These are phyloP conservation scores for Cladophialophora carrionii DNA, from an alignment of 2,329 filamentous ascomycete species.

Conservation along the genomic window DNA sequence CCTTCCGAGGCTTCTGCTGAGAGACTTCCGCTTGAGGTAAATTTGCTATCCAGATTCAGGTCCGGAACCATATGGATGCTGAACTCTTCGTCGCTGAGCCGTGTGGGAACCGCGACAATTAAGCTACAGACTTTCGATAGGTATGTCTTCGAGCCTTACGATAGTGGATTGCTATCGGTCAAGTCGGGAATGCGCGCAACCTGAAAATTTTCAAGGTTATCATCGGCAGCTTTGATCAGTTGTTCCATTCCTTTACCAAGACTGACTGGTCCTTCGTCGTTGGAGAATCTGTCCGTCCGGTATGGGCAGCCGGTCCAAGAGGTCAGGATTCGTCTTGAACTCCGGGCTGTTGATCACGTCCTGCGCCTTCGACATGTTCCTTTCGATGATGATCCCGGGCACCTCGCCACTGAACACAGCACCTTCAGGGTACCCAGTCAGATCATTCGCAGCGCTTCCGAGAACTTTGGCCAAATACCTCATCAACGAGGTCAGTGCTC, in stretches of 20 bases:
- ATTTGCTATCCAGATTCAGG: background rate
- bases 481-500: slow-evolving; percentile 40
- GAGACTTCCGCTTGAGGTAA: background rate
- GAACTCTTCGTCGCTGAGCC: background rate
- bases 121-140: background rate
- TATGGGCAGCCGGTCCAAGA: slow-evolving; percentile 39
- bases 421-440: slow-evolving; percentile 16
- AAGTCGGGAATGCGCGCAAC: background rate
- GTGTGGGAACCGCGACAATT: background rate
- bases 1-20: background rate
- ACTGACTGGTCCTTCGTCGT: slow-evolving; percentile 36
- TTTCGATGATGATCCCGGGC: slow-evolving; percentile 40
- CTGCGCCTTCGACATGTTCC: slow-evolving; percentile 40
- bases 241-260: slow-evolving; percentile 18
- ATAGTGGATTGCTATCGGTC: background rate
- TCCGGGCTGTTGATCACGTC: slow-evolving; percentile 39
- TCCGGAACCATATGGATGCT: background rate
- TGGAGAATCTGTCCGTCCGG: slow-evolving; percentile 37
- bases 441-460: slow-evolving; percentile 21
- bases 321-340: slow-evolving; percentile 40
- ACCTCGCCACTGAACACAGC: slow-evolving; percentile 24
- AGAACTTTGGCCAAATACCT: slow-evolving; percentile 42
- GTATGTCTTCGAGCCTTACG: background rate
- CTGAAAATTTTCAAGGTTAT: background rate
- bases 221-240: background rate